Conservation (phyloP, 2,329 filamentous ascomycete species). For the Fusarium temperatum region DNA sequence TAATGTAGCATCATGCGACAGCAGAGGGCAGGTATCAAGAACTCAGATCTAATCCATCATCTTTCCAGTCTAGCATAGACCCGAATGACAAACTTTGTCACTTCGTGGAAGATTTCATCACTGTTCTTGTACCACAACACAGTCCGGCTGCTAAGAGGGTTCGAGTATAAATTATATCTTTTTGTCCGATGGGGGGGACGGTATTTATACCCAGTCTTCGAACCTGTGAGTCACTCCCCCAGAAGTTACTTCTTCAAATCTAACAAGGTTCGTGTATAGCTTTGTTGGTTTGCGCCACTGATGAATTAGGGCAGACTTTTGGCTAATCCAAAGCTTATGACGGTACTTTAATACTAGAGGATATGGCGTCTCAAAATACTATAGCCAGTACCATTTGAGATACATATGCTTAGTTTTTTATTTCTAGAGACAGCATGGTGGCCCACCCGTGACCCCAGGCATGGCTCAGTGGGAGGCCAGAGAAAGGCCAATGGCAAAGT, state of each 20-base stretch:
- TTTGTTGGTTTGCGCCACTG: not conserved
- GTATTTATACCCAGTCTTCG: not conserved
- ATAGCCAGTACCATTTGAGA: not conserved
- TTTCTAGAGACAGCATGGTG: too few relatives aligned
- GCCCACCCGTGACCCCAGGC: not conserved
- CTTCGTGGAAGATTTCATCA: not conserved
- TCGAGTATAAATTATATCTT: accelerated
- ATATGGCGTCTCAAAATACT: not conserved
- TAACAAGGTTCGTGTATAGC: too few relatives aligned
- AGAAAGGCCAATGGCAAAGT: not conserved
- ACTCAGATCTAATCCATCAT: not conserved
- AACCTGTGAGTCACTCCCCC: not conserved
- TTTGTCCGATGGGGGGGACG: not conserved
- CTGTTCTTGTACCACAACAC: not conserved
- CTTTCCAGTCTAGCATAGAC: not conserved
- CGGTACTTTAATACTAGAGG: not conserved
- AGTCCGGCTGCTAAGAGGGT: not conserved
- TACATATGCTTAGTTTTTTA: not conserved
- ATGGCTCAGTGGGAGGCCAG: not conserved
- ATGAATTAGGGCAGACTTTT: not conserved
- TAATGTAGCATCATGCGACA: not conserved
- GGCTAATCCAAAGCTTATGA: not conserved
- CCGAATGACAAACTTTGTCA: not conserved
- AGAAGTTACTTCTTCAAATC: not conserved
- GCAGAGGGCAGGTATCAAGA: not conserved